Evolutionary conservation across 331 rosid genomes (phyloP).

Genomic region (Arachis monticola): DNA sequence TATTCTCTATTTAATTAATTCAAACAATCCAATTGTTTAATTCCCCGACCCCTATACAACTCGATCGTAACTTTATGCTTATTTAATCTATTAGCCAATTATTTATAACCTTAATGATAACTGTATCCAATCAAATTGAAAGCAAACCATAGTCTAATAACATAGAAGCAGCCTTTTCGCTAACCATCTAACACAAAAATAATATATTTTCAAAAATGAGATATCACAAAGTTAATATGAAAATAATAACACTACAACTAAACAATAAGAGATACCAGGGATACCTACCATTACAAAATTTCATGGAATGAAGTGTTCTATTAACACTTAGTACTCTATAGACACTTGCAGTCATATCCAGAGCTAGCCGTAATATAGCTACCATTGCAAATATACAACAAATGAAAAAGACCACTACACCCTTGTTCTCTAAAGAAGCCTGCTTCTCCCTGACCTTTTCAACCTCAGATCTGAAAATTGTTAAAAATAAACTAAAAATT

Average conservation of each 20-base stretch:
- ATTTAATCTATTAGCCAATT: too few relatives aligned
- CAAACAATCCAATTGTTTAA: too few relatives aligned
- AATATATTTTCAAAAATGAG: slow-evolving; percentile 33
- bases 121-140: too few relatives aligned
- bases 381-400: slow-evolving; percentile 64
- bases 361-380: slow-evolving; percentile 56
- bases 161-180: background rate
- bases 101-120: too few relatives aligned
- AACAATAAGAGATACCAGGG: slow-evolving; percentile 77
- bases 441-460: slow-evolving; percentile 70
- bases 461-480: slow-evolving; percentile 63
- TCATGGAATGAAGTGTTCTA: slow-evolving; percentile 53
- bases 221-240: slow-evolving; percentile 57
- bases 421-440: slow-evolving; percentile 68
- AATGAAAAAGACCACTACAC: slow-evolving; percentile 51
- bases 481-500: background rate
- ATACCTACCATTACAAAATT: slow-evolving; percentile 62
- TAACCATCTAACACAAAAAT: slow-evolving; percentile 25
- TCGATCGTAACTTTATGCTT: too few relatives aligned
- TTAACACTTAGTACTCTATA: slow-evolving; percentile 48
- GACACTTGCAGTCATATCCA: slow-evolving; percentile 55
- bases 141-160: background rate
- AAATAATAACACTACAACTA: slow-evolving; percentile 65
- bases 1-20: too few relatives aligned
- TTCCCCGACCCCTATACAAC: too few relatives aligned